Evolutionary conservation across 768 basidiomycete genomes (phyloP), one percentile per base, ranked within the genome.

Genomic region (Collybia sp.): DNA sequence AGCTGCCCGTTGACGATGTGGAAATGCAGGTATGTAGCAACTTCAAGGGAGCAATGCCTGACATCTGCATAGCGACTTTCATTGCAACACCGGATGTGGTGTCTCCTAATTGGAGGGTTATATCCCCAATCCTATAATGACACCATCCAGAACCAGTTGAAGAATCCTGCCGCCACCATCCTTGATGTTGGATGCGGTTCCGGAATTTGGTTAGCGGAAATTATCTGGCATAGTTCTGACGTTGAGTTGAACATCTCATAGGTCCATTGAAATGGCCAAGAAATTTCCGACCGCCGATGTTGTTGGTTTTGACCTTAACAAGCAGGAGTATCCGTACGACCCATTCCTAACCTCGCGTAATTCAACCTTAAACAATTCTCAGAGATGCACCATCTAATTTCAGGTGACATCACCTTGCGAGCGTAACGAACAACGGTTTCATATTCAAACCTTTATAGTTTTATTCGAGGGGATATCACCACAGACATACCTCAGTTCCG

Each of bases 111-210:
- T 30, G 60, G 58, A 11, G 61, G 56, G 12, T 49, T 63, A n/a
- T 58, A 53, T 41, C 61, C 61, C n/a, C 34, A 48, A 12, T 42
- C 38, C 4, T 35, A 56, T 16, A 35, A 34, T 18, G 25, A 49
- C 17, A 47, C 44, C 8, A 52, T 60, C 3, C 40, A 59, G 15
- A 30, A 42, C 12, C 44, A 52, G 11, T 44, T 59, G 32, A 19
- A 9, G 45, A 52, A 39, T 32, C 32, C n/a, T 16, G 37, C 18
- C 18, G 43, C 56, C 11, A 40, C 42, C n/a, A 47, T 64, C 13
- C 47, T 62, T 19, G 62, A 64, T 35, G 47, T 64, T 16, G 62
- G 62, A 5, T 62, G 59, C 16, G 61, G 62, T 9, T 61, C 61
- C 16, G 62, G 56, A 17, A 57, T 59, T 39, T 64, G 62, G 61